These are phyloP conservation scores for Hypocreales sp. DNA, from an alignment of 2,329 filamentous ascomycete genomes.

Conservation along the genomic window DNA sequence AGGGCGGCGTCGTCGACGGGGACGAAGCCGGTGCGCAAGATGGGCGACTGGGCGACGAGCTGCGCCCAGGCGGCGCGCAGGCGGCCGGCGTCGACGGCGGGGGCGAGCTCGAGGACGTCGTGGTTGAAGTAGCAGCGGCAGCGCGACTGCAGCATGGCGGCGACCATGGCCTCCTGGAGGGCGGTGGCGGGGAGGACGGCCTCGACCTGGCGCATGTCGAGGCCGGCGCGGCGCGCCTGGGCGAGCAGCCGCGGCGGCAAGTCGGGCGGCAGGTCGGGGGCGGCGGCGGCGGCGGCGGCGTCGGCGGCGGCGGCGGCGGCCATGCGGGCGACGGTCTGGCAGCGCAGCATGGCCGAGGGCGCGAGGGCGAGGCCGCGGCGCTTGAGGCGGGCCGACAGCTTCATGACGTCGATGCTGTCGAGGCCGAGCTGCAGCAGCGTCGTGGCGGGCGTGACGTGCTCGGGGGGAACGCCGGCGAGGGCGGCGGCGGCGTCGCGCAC, in stretches of 20 bases:
- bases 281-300: too few species aligned
- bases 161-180: conserved; percentile 74
- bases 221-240: conserved; percentile 18
- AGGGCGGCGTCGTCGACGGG: conserved; percentile 46
- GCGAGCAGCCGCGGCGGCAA: conserved; percentile 18
- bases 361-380: conserved; percentile 42
- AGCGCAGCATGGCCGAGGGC: conserved; percentile 64
- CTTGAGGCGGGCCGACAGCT: conserved; percentile 58
- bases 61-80: conserved; percentile 46
- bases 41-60: conserved; percentile 46
- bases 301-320: conserved; percentile 1
- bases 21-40: conserved; percentile 61
- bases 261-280: conserved; percentile 3
- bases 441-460: conserved; percentile 37
- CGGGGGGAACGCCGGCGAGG: conserved; percentile 37
- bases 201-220: conserved; percentile 29
- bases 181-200: conserved; percentile 60
- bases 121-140: conserved; percentile 76
- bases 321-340: conserved; percentile 52
- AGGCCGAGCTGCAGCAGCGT: conserved; percentile 72
- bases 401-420: conserved; percentile 87
- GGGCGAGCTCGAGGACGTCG: conserved; percentile 50
- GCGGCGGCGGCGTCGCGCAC: conserved; percentile 48
- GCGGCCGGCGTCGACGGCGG: conserved; percentile 34
- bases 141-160: conserved; percentile 62